phyloP scores from a whole-genome alignment of 805 yeast species.

The Lipomyces japonicus region DNA sequence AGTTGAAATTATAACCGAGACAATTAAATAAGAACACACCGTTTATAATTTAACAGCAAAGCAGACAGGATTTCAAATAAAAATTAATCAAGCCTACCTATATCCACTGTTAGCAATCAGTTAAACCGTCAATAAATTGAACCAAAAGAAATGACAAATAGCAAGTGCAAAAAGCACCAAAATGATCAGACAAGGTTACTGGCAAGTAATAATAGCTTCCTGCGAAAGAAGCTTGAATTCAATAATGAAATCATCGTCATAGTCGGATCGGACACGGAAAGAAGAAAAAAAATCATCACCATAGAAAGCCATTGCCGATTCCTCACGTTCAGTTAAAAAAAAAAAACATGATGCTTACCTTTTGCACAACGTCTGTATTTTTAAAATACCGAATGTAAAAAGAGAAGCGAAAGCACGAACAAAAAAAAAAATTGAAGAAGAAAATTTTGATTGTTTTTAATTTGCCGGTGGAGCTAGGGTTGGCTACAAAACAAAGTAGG shows the following conservation, averaged over 20 bases:
- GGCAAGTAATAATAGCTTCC: conserved; percentile 29
- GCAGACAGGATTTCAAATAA: background rate
- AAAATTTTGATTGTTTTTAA: too few relatives aligned
- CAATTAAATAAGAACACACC: background rate
- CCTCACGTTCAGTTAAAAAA: background rate
- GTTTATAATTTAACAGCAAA: background rate
- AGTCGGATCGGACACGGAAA: conserved; percentile 30
- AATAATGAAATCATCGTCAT: conserved; percentile 26
- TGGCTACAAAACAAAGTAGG: too few relatives aligned
- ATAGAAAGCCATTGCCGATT: background rate
- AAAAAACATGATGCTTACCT: background rate
- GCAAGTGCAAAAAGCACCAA: background rate
- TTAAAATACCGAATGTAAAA: too few relatives aligned
- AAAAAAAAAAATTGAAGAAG: too few relatives aligned
- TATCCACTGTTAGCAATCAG: background rate
- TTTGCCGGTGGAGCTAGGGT: too few relatives aligned
- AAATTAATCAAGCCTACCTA: background rate
- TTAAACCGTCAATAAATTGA: background rate
- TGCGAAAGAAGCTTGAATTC: conserved; percentile 25
- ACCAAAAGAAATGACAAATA: background rate
- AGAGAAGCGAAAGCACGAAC: too few relatives aligned
- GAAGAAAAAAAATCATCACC: conserved; percentile 24
- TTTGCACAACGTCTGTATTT: too few relatives aligned
- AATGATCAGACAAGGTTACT: conserved; percentile 28
- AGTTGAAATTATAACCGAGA: background rate